phyloP scores from a whole-genome alignment of 2,329 filamentous ascomycete genomes.

The Colletotrichum siamense region DNA sequence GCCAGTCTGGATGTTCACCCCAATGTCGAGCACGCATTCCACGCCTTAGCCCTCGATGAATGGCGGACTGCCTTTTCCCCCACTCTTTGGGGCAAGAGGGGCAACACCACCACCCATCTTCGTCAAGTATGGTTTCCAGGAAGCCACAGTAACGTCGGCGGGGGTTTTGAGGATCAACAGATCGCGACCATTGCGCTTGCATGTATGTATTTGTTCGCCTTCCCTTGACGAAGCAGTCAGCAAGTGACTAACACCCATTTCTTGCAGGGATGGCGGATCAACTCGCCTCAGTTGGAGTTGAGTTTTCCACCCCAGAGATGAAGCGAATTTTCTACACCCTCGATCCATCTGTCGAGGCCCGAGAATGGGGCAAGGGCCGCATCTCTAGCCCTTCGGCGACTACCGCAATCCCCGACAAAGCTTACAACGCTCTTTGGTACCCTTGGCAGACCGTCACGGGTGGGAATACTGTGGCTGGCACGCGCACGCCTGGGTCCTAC shows the following conservation, averaged over 20 bases:
- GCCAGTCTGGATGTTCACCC: constrained; percentile 23
- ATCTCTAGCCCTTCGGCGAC: constrained; percentile 21
- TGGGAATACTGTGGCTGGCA: not conserved
- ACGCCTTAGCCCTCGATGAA: constrained; percentile 61
- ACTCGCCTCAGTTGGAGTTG: constrained; percentile 26
- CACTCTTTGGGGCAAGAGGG: constrained; percentile 31
- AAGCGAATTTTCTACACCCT: constrained; percentile 24
- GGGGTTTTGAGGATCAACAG: constrained; percentile 50
- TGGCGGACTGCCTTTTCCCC: constrained; percentile 39
- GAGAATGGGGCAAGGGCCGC: constrained; percentile 24
- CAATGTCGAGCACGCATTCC: constrained; percentile 58
- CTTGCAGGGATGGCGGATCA: constrained; percentile 27
- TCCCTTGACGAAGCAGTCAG: not conserved
- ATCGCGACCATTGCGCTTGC: constrained; percentile 28
- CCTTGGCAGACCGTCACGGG: not conserved
- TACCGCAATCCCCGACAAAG: constrained; percentile 8
- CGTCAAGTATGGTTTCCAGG: constrained; percentile 59
- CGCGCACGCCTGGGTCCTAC: constrained; percentile 30
- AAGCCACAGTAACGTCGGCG: constrained; percentile 65
- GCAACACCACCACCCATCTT: constrained; percentile 21
- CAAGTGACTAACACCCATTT: not conserved
- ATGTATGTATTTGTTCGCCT: not conserved
- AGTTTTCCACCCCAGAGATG: constrained; percentile 27
- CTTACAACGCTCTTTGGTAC: not conserved
- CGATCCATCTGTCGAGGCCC: not conserved